phyloP scores from a whole-genome alignment of 768 basidiomycete species.

The Chlorophyllum brunneum region DNA sequence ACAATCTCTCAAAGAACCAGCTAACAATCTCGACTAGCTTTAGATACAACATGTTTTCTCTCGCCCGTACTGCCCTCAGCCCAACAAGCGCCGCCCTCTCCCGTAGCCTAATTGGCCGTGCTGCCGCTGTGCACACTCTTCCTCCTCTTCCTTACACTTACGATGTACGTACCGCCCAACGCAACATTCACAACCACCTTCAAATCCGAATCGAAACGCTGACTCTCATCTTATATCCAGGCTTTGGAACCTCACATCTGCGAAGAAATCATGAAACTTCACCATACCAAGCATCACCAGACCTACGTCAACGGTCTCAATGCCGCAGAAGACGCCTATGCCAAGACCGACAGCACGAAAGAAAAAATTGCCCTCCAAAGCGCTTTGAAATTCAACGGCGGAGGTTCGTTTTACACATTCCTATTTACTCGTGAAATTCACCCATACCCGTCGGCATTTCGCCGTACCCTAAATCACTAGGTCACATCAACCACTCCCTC shows the following conservation, averaged over 20 bases:
- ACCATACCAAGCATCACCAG: conserved; percentile 95
- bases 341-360: conserved; percentile 63
- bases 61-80: conserved; percentile 6
- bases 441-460: too few species aligned
- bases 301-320: conserved; percentile 92
- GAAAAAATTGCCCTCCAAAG: conserved; percentile 85
- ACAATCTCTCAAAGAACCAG: not conserved
- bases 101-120: conserved; percentile 5
- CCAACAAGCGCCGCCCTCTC: not conserved
- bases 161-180: conserved; percentile 35
- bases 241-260: conserved; percentile 95
- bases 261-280: conserved; percentile 88
- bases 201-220: not conserved
- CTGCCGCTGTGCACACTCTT: conserved; percentile 40
- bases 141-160: conserved; percentile 77
- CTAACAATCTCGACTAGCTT: not conserved
- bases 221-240: not conserved
- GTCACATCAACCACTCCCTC: conserved; percentile 91
- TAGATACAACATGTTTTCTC: conserved; percentile 1
- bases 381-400: conserved; percentile 94
- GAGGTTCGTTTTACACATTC: conserved; percentile 51
- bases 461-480: too few species aligned
- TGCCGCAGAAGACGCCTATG: conserved; percentile 78
- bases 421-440: too few species aligned
- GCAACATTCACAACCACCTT: too few species aligned